Percentiles rank a stretch among this genome's conserved stretches.
These are phyloP conservation scores for Durio zibethinus DNA, from an alignment of 345 rosid genomes.

Conservation along the genomic window DNA sequence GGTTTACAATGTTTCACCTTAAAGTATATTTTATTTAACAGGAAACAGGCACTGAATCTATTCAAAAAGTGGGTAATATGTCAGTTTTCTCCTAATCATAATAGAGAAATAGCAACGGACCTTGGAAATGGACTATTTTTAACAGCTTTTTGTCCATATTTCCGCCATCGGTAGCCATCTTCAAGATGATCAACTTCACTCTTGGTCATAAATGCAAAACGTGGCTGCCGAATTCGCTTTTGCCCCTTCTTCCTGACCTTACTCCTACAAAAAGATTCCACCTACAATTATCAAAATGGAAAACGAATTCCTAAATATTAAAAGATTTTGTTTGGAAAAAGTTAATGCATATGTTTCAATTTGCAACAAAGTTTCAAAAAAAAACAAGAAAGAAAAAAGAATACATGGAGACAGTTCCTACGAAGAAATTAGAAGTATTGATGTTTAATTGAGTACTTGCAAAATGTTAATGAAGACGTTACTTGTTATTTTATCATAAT, in stretches of 20 bases:
- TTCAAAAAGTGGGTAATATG: slow-evolving; percentile 3
- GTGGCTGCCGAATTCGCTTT: slow-evolving; percentile 76
- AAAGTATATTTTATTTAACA: background rate
- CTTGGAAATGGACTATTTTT: slow-evolving; percentile 92
- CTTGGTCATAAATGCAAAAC: slow-evolving; percentile 92
- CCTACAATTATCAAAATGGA: slow-evolving; percentile 27
- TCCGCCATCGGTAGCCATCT: slow-evolving; percentile 93
- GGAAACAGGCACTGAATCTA: background rate
- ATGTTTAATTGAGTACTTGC: background rate
- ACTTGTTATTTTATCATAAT: background rate
- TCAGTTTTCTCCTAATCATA: background rate
- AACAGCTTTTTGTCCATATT: slow-evolving; percentile 91
- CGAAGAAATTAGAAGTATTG: background rate
- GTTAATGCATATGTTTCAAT: background rate
- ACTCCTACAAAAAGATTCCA: slow-evolving; percentile 50
- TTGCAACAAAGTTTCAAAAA: background rate
- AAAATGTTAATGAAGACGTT: background rate
- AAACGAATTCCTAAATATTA: background rate
- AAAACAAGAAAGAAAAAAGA: background rate
- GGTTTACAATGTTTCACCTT: slow-evolving; percentile 6
- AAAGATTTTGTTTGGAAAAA: background rate
- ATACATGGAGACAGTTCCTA: background rate
- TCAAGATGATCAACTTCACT: slow-evolving; percentile 95
- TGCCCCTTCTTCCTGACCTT: slow-evolving; percentile 75
- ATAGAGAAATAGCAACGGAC: slow-evolving; percentile 30